Evolutionary conservation across 2,329 filamentous ascomycete genomes (phyloP).

Genomic region (Tetracladium maxilliforme): DNA sequence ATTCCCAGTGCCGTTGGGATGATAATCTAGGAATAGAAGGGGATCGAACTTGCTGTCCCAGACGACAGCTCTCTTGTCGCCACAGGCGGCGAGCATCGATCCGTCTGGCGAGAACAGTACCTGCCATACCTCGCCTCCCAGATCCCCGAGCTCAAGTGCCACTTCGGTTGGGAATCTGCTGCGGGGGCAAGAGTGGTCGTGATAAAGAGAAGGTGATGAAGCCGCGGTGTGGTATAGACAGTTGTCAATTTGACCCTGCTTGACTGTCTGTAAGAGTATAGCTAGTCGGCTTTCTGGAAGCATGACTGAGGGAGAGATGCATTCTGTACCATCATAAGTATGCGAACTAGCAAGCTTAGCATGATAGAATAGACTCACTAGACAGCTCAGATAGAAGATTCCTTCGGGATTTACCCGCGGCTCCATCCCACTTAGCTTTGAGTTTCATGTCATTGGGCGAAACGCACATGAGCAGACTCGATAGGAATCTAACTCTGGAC

Average conservation of each 20-base stretch:
- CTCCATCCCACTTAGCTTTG: slow-evolving; percentile 77
- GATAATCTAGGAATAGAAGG: slow-evolving; percentile 43
- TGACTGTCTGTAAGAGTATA: slow-evolving; percentile 67
- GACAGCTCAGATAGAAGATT: slow-evolving; percentile 69
- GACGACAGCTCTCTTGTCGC: slow-evolving; percentile 63
- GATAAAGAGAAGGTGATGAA: slow-evolving; percentile 68
- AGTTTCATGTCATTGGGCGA: slow-evolving; percentile 60
- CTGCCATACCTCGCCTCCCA: slow-evolving; percentile 81
- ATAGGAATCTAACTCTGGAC: slow-evolving; percentile 64
- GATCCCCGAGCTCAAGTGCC: slow-evolving; percentile 54
- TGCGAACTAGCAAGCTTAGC: slow-evolving; percentile 1
- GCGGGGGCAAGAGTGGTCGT: slow-evolving; percentile 72
- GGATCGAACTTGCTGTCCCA: slow-evolving; percentile 68
- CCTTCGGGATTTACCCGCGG: slow-evolving; percentile 58
- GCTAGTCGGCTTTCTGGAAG: slow-evolving; percentile 84
- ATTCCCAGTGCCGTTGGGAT: slow-evolving; percentile 60
- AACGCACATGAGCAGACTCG: slow-evolving; percentile 81
- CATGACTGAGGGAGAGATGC: slow-evolving; percentile 92
- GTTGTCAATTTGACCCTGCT: slow-evolving; percentile 64
- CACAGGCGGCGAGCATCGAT: slow-evolving; percentile 66
- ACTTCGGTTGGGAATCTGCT: slow-evolving; percentile 65
- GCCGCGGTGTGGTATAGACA: slow-evolving; percentile 84
- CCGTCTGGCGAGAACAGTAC: slow-evolving; percentile 84
- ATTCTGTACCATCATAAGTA: slow-evolving; percentile 36
- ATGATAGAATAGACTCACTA: slow-evolving; percentile 34